Base-by-base conservation (phyloP, 208 protist genomes). In the Spongospora subterranea region DNA sequence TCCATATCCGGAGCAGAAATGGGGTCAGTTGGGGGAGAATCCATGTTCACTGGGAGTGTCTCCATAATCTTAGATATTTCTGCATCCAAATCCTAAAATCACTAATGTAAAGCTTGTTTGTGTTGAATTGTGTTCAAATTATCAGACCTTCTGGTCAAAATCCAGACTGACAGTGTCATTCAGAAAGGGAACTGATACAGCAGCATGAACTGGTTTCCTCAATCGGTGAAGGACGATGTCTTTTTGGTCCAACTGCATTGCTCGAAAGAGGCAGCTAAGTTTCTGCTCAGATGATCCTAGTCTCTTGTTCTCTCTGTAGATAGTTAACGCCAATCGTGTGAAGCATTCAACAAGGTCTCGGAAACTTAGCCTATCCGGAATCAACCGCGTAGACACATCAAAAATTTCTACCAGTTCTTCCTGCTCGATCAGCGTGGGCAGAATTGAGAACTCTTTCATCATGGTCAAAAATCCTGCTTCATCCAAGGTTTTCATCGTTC, bases 381-480 rank as follows among this genome's bases (percentile, higher is more conserved):
- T n/a, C 35, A 17, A 6, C n/a, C 71, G 71, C 35, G 13, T 17
- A 6, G 71, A 82, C 71, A 20, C n/a, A 17, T 17, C 54, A n/a
- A 82, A 82, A 13, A 82, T n/a, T 6, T 6, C 71, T 6, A 20
- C 71, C 17, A 82, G n/a, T 20, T 82, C 71, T 6, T 82, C 71
- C 71, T 82, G 71, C 71, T 82, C 71, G 71, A 82, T 82, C 71
- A 82, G n/a, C 17, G 71, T 82, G 17, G 71, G 71, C 71, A 82
- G 71, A n/a, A 82, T 82, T 17, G 71, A 82, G 71, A 82, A 82
- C 71, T 82, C 71, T 43, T 82, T 82, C 6, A 6, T 20, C 17
- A 82, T 40, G 17, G 71, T 45, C 71, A 82, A 6, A n/a, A 82
- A 82, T n/a, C 11, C n/a, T 13, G 71, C 35, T n/a, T 45, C 11